Base-by-base conservation (phyloP, 2,329 filamentous ascomycete genomes). In the Fusarium acutatum region DNA sequence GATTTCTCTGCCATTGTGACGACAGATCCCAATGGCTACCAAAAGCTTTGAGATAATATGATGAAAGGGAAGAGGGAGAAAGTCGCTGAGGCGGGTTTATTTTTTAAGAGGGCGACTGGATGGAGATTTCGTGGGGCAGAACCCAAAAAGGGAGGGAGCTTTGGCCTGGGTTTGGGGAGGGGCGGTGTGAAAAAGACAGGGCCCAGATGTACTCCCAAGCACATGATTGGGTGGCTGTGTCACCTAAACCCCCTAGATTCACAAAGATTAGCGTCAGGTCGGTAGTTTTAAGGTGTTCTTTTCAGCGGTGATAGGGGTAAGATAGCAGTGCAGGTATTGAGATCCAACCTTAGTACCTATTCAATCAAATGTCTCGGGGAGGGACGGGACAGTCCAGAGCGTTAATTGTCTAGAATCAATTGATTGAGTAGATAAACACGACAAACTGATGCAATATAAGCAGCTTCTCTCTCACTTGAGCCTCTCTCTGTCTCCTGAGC, bases 1-100 rank as follows among this genome's bases (percentile, higher is more conserved):
- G 74, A 76, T 61, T 76, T 72, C 68, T 82, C 81, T 67, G 81
- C 80, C 81, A 82, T 82, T 44, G 67, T 80, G 79, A 74, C 73
- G 72, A 75, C 67, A 67, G 70, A 71, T 67, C 71, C 59, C 75
- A 78, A 80, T 79, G 76, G 75, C 72, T 71, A 74, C 60, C 64
- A 67, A 60, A 71, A 72, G 65, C 60, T 73, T 60, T 61, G 59
- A 62, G 64, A 70, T 64, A 54, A 67, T 73, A 63, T 58, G 54
- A 58, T 58, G 30, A 49, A 65, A 66, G 57, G 46, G 68, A 69
- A 72, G 44, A 67, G 44, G 69, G 59, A 69, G 54, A 68, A 60
- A 56, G 54, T 22, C 28, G 52, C 35, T 52, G 57, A 56, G 61
- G 72, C 61, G 57, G 58, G 64, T 67, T 73, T 76, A 73, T 76